phyloP scores from a whole-genome alignment of 2,329 filamentous ascomycete species.

The Coniochaeta pulveracea region DNA sequence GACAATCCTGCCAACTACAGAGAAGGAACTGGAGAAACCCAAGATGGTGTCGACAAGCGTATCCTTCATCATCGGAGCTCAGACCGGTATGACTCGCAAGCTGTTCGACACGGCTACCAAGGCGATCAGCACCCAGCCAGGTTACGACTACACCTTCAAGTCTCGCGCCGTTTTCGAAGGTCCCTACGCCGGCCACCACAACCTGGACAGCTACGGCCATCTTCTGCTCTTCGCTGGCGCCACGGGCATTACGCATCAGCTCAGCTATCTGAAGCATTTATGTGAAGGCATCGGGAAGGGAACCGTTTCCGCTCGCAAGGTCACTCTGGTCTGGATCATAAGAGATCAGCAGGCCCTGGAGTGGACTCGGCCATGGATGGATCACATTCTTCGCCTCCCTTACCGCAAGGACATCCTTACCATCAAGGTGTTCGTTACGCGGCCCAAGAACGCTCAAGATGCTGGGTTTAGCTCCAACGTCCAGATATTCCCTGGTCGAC shows the following conservation, averaged over 20 bases:
- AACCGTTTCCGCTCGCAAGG: slow-evolving; percentile 67
- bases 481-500: slow-evolving; percentile 84
- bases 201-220: slow-evolving; percentile 85
- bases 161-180: slow-evolving; percentile 75
- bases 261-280: slow-evolving; percentile 74
- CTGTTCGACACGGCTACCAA: slow-evolving; percentile 60
- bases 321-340: slow-evolving; percentile 87
- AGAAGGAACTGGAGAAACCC: slow-evolving; percentile 26
- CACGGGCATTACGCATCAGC: slow-evolving; percentile 90
- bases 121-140: slow-evolving; percentile 26
- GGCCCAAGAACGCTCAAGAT: slow-evolving; percentile 73
- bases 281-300: slow-evolving; percentile 57
- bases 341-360: slow-evolving; percentile 81
- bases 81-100: slow-evolving; percentile 77
- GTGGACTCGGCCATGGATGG: slow-evolving; percentile 85
- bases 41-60: slow-evolving; percentile 38
- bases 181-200: slow-evolving; percentile 75
- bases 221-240: slow-evolving; percentile 84
- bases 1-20: slow-evolving; percentile 10
- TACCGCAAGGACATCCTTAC: slow-evolving; percentile 71
- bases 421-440: slow-evolving; percentile 83
- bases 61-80: slow-evolving; percentile 76
- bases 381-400: slow-evolving; percentile 63
- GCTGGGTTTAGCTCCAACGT: slow-evolving; percentile 72
- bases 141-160: too few species aligned